phyloP scores from a whole-genome alignment of 1,284 basidiomycete genomes.

The Moesziomyces globuligerus region DNA sequence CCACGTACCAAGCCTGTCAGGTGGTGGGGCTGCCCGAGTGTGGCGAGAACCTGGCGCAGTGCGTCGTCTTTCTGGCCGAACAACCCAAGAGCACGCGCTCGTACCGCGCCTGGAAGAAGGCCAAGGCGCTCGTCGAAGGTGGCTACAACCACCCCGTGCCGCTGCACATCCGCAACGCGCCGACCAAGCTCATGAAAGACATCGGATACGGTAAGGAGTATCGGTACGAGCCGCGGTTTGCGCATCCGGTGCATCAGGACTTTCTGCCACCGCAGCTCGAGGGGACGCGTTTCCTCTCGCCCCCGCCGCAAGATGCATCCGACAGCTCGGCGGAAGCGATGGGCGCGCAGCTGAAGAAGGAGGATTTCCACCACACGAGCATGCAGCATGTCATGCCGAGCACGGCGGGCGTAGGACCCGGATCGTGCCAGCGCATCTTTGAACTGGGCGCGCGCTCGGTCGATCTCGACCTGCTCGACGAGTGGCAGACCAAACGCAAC shows the following conservation, averaged over 20 bases:
- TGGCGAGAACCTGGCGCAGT: slow-evolving; percentile 74
- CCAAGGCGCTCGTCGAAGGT: slow-evolving; percentile 46
- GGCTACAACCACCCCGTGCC: slow-evolving; percentile 74
- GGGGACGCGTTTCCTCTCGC: slow-evolving; percentile 71
- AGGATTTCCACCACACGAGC: slow-evolving; percentile 6
- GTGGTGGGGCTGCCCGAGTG: slow-evolving; percentile 80
- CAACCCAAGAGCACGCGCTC: slow-evolving; percentile 81
- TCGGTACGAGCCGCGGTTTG: slow-evolving; percentile 80
- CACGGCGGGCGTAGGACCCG: slow-evolving; percentile 48
- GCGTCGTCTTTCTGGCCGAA: slow-evolving; percentile 83
- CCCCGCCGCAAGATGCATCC: slow-evolving; percentile 70
- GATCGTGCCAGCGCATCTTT: slow-evolving; percentile 61
- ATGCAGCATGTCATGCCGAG: slow-evolving; percentile 20
- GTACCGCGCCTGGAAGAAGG: slow-evolving; percentile 63
- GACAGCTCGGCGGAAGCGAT: too few species aligned
- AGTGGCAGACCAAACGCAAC: slow-evolving; percentile 79
- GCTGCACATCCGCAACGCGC: slow-evolving; percentile 84
- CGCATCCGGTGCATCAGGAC: slow-evolving; percentile 71
- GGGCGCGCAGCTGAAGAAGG: too few species aligned
- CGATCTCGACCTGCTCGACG: slow-evolving; percentile 77
- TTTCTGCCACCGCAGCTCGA: slow-evolving; percentile 70
- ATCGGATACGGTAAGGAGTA: slow-evolving; percentile 74
- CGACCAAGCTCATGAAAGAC: slow-evolving; percentile 82
- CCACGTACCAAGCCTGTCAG: slow-evolving; percentile 67
- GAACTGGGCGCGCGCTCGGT: slow-evolving; percentile 69